phyloP scores from a whole-genome alignment of 352 stramenopile species.

The Phytophthora agathidicida region DNA sequence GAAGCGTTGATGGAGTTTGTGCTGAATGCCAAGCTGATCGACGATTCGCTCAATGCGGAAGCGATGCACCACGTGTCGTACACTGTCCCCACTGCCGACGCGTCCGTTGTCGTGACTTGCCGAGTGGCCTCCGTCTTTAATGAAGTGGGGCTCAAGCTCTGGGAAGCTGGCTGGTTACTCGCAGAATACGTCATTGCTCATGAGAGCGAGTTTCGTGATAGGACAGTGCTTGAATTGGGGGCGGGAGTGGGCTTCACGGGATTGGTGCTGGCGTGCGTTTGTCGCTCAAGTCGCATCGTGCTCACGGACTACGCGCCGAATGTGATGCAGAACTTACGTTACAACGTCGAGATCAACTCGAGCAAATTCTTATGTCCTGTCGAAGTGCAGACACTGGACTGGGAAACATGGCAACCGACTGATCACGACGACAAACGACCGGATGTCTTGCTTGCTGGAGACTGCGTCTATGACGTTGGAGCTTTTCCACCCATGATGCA shows the following conservation, averaged over 20 bases:
- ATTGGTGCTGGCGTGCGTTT: constrained; percentile 56
- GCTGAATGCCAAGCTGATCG: constrained; percentile 30
- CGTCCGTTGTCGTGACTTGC: constrained; percentile 58
- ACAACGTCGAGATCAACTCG: constrained; percentile 82
- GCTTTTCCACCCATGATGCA: constrained; percentile 64
- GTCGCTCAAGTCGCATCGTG: constrained; percentile 44
- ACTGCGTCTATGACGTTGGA: constrained; percentile 80
- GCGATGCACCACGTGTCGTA: constrained; percentile 83
- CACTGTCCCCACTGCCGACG: constrained; percentile 32
- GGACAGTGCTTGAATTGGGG: constrained; percentile 73
- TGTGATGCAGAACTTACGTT: constrained; percentile 86
- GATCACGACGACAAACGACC: constrained; percentile 32
- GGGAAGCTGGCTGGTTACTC: constrained; percentile 80
- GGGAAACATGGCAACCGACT: constrained; percentile 65
- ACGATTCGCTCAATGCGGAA: constrained; percentile 48
- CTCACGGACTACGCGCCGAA: constrained; percentile 80
- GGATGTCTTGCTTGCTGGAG: constrained; percentile 72
- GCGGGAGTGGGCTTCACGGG: constrained; percentile 78
- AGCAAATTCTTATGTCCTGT: constrained; percentile 52
- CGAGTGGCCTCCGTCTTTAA: constrained; percentile 83
- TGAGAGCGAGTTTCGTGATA: constrained; percentile 46
- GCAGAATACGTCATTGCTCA: constrained; percentile 75
- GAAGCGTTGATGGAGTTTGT: constrained; percentile 67
- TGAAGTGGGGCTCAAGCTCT: constrained; percentile 85
- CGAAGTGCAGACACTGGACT: constrained; percentile 67